Base-by-base conservation (phyloP, 2,329 filamentous ascomycete species). In the Venturia pyrina region DNA sequence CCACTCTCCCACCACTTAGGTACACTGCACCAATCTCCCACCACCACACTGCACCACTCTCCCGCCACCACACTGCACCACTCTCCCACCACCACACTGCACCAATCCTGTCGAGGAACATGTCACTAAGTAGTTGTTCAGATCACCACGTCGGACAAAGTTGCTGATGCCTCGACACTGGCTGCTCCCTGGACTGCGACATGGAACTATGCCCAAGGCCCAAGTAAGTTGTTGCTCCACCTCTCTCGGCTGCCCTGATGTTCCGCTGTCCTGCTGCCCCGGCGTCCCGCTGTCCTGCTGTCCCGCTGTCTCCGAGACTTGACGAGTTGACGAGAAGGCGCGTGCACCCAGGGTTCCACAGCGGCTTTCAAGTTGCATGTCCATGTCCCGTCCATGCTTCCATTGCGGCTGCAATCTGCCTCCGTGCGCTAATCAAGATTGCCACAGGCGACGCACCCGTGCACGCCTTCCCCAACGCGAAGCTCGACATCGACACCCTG, bases 381-480 rank as follows among this genome's bases (percentile, higher is more conserved):
- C n/a, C n/a, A n/a, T n/a, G n/a, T n/a, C n/a, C n/a, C 11, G 32
- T 50, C 19, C 46, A 2, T 24, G 46, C 46, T 50, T 21, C 40
- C 48, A 50, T 28, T 21, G 53, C 53, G 5, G 53, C 53, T 37
- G 19, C 11, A 37, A 59, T 59, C 40, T 44, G 40, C 40, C 37
- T 34, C 28, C 62, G 15, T 19, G 21, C 44, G 60, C 60, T 62
- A 44, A 62, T 62, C 60, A 43, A 28, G 19, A 44, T 48, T 65
- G 48, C 17, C 34, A 56, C 21, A 65, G 50, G n/a, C 34, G 24
- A 59, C 32, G 75, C 78, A 34, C 81, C 81, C 28, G 82, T 84
- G 67, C 82, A 84, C 69, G 83, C 82, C 17, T 85, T 79, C 71
- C 78, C 83, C 69, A 85, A 85, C 72, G 77, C 83, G 70, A 78